phyloP scores from a whole-genome alignment of 352 stramenopile species.

The Phytopythium vexans region DNA sequence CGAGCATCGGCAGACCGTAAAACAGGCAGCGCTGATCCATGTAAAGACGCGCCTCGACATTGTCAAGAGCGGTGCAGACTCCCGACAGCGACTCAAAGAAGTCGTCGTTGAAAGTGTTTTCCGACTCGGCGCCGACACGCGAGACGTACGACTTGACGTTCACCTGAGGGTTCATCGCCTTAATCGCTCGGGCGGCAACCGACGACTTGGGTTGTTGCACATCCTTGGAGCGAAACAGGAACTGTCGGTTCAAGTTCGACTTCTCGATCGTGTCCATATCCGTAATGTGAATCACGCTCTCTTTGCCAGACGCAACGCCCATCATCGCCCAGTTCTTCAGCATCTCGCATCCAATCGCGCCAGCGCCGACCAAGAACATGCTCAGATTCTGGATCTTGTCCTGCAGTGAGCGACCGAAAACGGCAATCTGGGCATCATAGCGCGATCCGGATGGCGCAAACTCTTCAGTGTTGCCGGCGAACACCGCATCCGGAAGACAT shows the following conservation, averaged over 20 bases:
- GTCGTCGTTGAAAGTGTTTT: constrained; percentile 98
- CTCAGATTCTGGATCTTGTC: constrained; percentile 84
- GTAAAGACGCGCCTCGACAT: constrained; percentile 98
- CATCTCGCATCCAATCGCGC: constrained; percentile 99
- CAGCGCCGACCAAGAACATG: constrained; percentile 98
- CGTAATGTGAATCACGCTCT: constrained; percentile 93
- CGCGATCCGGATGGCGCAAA: constrained; percentile 66
- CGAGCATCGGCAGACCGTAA: constrained; percentile 97
- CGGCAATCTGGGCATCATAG: constrained; percentile 93
- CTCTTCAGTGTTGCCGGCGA: constrained; percentile 37
- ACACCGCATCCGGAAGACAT: constrained; percentile 89
- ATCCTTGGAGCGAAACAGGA: constrained; percentile 97
- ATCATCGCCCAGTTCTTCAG: constrained; percentile 99
- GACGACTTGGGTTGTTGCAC: constrained; percentile 97
- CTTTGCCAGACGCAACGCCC: constrained; percentile 90
- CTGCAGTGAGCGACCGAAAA: constrained; percentile 86
- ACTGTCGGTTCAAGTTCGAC: constrained; percentile 98
- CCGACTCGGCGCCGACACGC: constrained; percentile 92
- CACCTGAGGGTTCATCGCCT: constrained; percentile 95
- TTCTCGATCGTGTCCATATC: constrained; percentile 99
- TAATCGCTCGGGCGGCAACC: constrained; percentile 90
- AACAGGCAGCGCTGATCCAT: constrained; percentile 97
- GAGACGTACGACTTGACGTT: constrained; percentile 88
- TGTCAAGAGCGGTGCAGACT: constrained; percentile 98
- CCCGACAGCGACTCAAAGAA: constrained; percentile 95